phyloP scores from a whole-genome alignment of 257 asterid genomes.

The Rauvolfia tetraphylla region DNA sequence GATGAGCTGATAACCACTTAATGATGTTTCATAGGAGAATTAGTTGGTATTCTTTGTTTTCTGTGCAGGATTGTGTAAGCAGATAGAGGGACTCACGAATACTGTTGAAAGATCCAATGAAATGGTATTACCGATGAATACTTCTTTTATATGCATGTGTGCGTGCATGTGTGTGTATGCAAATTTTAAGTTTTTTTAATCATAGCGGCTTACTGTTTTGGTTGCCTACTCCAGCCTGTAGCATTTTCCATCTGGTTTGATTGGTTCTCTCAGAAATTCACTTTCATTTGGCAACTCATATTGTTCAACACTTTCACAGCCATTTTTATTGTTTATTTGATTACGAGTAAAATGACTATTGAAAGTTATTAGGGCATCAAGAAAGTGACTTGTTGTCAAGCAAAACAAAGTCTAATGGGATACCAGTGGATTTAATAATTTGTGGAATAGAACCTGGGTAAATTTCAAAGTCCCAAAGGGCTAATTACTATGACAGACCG shows the following conservation, averaged over 20 bases:
- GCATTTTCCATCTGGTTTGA: neutral
- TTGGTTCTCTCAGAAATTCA: neutral
- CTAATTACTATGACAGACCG: neutral
- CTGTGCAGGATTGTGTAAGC: conserved; percentile 71
- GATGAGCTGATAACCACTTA: neutral
- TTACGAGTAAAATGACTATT: neutral
- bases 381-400: neutral
- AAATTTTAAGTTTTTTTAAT: neutral
- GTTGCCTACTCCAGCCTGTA: neutral
- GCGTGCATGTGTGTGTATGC: too few relatives aligned
- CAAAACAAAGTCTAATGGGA: neutral
- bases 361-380: neutral
- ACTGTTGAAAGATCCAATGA: conserved; percentile 89
- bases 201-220: neutral
- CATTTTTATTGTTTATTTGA: neutral
- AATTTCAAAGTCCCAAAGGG: neutral
- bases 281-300: neutral
- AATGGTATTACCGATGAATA: conserved; percentile 41
- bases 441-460: neutral
- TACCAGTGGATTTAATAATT: neutral
- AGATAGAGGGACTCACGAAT: conserved; percentile 64
- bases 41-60: conserved; percentile 3
- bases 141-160: too few relatives aligned
- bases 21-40: neutral
- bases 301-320: neutral